Conservation (phyloP, 2,329 filamentous ascomycete species). For the Sporothrix globosa region DNA sequence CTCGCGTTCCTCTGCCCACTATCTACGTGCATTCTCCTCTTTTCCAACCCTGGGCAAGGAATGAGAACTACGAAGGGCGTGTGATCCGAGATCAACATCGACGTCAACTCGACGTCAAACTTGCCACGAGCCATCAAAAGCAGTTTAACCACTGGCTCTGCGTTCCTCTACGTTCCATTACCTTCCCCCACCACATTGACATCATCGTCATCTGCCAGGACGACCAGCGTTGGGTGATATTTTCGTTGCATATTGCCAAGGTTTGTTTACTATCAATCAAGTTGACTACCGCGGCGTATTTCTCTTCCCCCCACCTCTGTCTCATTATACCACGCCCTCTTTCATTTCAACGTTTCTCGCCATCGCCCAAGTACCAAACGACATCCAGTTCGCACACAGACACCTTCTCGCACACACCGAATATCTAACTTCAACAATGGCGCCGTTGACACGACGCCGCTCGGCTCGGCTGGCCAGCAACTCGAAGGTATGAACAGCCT, state of each 20-base stretch:
- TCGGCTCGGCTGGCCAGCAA: slow-evolving; percentile 51
- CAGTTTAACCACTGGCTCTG: neutral
- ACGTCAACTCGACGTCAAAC: neutral
- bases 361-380: neutral
- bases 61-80: slow-evolving; percentile 19
- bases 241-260: slow-evolving; percentile 13
- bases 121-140: neutral
- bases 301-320: neutral
- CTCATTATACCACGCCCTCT: neutral
- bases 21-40: neutral
- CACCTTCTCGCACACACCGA: neutral
- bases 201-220: slow-evolving; percentile 5
- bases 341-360: neutral
- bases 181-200: neutral
- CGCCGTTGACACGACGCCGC: slow-evolving; percentile 43
- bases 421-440: slow-evolving; percentile 28
- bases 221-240: neutral
- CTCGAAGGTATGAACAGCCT: slow-evolving; percentile 43
- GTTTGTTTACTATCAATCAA: slow-evolving; percentile 13
- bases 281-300: neutral
- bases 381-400: neutral
- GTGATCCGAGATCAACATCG: slow-evolving; percentile 11
- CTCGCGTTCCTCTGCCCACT: neutral
- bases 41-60: slow-evolving; percentile 1
- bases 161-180: neutral